Evolutionary conservation across 805 yeast species (phyloP).

Genomic region (Kluyveromyces wickerhamii): DNA sequence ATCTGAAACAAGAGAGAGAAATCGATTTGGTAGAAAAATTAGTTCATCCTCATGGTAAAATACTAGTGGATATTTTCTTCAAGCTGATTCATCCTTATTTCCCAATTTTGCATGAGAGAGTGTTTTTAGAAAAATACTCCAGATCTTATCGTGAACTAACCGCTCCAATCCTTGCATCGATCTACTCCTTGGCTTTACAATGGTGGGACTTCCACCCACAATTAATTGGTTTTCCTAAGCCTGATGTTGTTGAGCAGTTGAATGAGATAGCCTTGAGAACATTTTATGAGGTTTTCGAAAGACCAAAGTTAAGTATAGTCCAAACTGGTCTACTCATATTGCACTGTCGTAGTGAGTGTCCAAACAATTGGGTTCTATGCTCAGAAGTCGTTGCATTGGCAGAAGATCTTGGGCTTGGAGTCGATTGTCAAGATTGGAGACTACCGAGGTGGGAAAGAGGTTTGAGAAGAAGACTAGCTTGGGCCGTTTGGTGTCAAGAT

Average conservation of each 20-base stretch:
- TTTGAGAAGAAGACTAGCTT: constrained; percentile 75
- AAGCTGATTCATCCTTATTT: constrained; percentile 83
- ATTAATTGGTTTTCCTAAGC: constrained; percentile 67
- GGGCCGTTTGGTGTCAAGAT: constrained; percentile 93
- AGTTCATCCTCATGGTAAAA: constrained; percentile 89
- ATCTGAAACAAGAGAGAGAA: constrained; percentile 61
- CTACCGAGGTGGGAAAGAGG: constrained; percentile 95
- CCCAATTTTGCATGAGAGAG: constrained; percentile 86
- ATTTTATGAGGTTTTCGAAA: constrained; percentile 63
- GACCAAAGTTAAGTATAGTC: constrained; percentile 86
- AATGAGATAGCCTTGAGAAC: constrained; percentile 59
- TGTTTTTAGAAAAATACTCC: constrained; percentile 82
- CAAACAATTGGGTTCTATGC: constrained; percentile 77
- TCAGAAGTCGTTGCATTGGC: constrained; percentile 83
- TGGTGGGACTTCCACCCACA: constrained; percentile 83
- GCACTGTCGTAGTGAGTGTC: constrained; percentile 48
- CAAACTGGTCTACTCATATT: constrained; percentile 79
- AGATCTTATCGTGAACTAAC: constrained; percentile 88
- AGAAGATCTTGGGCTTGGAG: constrained; percentile 83
- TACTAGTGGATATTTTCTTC: constrained; percentile 71
- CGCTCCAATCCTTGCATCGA: constrained; percentile 86
- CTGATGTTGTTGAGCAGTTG: constrained; percentile 57
- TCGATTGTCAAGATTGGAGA: constrained; percentile 88
- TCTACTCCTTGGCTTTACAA: constrained; percentile 78
- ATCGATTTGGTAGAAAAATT: constrained; percentile 78